Percentiles rank a stretch among this genome's conserved stretches.
These are phyloP conservation scores for Salix arbutifolia DNA, from an alignment of 345 rosid genomes.

Conservation along the genomic window DNA sequence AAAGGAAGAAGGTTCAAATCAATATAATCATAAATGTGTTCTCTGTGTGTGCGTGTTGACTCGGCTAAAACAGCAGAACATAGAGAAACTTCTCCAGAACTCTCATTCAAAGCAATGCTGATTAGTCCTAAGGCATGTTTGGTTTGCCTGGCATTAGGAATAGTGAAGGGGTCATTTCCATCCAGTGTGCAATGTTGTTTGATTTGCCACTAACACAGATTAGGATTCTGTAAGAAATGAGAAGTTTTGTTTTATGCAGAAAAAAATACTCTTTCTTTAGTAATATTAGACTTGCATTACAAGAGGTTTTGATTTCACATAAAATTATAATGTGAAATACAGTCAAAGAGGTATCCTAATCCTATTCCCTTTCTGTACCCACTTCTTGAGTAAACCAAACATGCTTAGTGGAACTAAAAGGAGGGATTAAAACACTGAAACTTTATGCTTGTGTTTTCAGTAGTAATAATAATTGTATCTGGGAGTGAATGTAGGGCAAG, in stretches of 20 bases:
- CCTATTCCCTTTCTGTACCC: not conserved
- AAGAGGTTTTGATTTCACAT: too few relatives aligned
- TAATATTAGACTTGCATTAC: too few relatives aligned
- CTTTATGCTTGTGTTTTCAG: not conserved
- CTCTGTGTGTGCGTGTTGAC: not conserved
- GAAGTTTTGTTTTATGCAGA: too few relatives aligned
- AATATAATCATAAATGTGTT: not conserved
- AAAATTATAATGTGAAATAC: too few relatives aligned
- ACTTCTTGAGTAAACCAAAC: not conserved
- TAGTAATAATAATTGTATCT: not conserved
- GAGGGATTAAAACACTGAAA: not conserved
- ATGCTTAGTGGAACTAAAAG: not conserved
- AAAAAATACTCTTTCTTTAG: too few relatives aligned
- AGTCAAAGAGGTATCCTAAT: too few relatives aligned
- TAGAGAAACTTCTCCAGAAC: not conserved
- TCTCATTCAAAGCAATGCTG: not conserved
- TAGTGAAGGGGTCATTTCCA: not conserved
- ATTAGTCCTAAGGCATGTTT: not conserved
- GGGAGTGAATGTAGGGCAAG: not conserved
- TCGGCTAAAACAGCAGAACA: not conserved
- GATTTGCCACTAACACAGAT: not conserved
- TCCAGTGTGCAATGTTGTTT: not conserved
- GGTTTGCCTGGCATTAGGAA: not conserved
- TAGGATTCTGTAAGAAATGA: not conserved
- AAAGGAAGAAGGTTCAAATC: conserved; percentile 9